Conservation (phyloP, 345 rosid genomes). For the Corymbia maculata region DNA sequence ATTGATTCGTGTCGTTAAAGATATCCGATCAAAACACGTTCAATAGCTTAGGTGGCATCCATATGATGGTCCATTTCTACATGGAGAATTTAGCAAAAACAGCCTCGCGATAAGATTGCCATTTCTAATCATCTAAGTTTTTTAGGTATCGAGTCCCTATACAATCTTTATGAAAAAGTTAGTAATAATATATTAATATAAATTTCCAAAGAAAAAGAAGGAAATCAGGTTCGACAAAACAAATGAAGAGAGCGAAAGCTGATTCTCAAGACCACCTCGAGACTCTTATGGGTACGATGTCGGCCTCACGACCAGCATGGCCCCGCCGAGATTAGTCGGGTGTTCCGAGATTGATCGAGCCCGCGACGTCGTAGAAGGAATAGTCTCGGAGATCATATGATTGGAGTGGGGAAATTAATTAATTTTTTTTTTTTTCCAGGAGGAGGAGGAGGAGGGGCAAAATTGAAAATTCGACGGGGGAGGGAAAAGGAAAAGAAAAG, state of each 20-base stretch:
- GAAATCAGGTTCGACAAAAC: not conserved
- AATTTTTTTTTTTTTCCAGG: not conserved
- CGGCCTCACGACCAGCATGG: fast-evolving
- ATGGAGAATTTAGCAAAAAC: not conserved
- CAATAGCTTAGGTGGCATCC: not conserved
- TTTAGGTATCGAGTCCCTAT: not conserved
- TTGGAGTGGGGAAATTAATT: not conserved
- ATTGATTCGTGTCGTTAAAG: not conserved
- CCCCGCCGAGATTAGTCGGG: not conserved
- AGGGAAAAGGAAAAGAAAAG: not conserved
- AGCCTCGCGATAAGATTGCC: not conserved
- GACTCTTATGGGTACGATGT: not conserved
- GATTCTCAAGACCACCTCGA: fast-evolving
- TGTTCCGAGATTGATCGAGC: not conserved
- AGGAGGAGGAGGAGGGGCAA: not conserved
- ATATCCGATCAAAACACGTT: no score
- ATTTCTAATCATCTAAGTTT: not conserved
- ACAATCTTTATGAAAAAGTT: not conserved
- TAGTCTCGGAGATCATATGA: not conserved
- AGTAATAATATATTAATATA: not conserved
- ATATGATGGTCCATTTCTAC: not conserved
- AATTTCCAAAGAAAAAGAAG: fast-evolving
- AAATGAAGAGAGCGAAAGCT: fast-evolving
- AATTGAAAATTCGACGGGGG: not conserved
- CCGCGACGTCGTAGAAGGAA: fast-evolving